A percentile compares a stretch with the other conserved stretches of the same genome.
phyloP scores from a whole-genome alignment of 768 basidiomycete genomes.

The Amanita muscaria region DNA sequence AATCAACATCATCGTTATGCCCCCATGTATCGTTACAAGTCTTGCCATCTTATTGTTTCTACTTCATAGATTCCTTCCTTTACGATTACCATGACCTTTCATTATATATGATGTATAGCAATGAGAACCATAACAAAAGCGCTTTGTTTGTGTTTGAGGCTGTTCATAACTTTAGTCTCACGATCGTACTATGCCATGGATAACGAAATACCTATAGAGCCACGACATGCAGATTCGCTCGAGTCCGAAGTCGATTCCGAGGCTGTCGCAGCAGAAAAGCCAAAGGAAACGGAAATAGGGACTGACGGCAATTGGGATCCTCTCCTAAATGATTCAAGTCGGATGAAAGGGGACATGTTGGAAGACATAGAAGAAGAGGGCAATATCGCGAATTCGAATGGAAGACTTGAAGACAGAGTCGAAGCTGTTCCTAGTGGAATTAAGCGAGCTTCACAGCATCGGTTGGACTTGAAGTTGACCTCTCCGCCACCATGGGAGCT shows the following conservation, averaged over 20 bases:
- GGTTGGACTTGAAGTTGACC: conserved; percentile 38
- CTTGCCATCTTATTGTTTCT: conserved; percentile 7
- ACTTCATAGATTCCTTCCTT: neutral
- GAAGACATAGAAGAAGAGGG: conserved; percentile 16
- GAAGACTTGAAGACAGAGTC: conserved; percentile 18
- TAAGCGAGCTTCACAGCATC: conserved; percentile 35
- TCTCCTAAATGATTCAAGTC: conserved; percentile 4
- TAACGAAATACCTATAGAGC: too few species aligned
- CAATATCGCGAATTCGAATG: conserved; percentile 19
- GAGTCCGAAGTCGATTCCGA: too few species aligned
- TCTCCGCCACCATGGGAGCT: conserved; percentile 66
- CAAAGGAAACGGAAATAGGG: too few species aligned
- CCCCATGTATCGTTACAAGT: conserved; percentile 9
- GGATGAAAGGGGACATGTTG: conserved; percentile 13
- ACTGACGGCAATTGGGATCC: conserved; percentile 6
- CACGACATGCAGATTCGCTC: too few species aligned
- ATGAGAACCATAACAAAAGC: too few species aligned
- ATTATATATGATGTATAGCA: too few species aligned
- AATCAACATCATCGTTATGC: neutral
- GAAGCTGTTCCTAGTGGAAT: conserved; percentile 21
- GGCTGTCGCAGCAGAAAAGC: too few species aligned
- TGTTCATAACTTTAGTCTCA: too few species aligned
- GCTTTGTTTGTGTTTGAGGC: too few species aligned
- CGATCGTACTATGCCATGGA: too few species aligned
- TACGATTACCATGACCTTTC: too few species aligned